Evolutionary conservation across 306 rosid species (phyloP), one percentile per base, ranked within the genome.

Genomic region (Hippophae tibetana): DNA sequence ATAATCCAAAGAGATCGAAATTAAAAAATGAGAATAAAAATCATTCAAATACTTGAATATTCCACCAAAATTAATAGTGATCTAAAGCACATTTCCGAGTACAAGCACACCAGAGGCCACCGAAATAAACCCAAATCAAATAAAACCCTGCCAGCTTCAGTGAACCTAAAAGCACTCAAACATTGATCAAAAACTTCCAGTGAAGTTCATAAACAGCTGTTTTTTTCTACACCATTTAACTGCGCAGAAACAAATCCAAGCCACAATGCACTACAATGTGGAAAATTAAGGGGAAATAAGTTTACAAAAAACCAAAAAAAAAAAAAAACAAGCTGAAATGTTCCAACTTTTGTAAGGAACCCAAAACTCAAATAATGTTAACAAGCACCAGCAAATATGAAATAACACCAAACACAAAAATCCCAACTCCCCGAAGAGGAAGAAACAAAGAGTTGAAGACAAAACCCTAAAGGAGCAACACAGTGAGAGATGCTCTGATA

Each of bases 181-280:
- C 10, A 62, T 59, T 64, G 67, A 65, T 76, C 73, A 67, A 72
- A 72, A 47, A 72, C 9, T 38, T 52, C 72, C 59, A 56, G 65
- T 57, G 45, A 70, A 40, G 66, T 43, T 57, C 9, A 54, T 52
- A 53, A 58, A 38, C 10, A 38, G 44, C 57, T 66, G 69, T 62
- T 59, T 45, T 44, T 44, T 51, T 57, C 62, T 66, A 23, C 46
- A 9, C 52, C 68, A 63, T 47, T 70, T 43, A 68, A 69, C 61
- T 56, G 40, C 61, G 44, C 48, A 60, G 50, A 63, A 23, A 46
- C 51, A 69, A 43, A 50, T 40, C 14, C 38, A n/a, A 59, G 64
- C 62, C 44, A 49, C 62, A 50, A 25, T 13, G 47, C 62, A 25
- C 52, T 48, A 41, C 10, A 57, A 56, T 61, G 55, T n/a, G 27